phyloP scores from a whole-genome alignment of 805 yeast species.

The Candida namnaoensis region DNA sequence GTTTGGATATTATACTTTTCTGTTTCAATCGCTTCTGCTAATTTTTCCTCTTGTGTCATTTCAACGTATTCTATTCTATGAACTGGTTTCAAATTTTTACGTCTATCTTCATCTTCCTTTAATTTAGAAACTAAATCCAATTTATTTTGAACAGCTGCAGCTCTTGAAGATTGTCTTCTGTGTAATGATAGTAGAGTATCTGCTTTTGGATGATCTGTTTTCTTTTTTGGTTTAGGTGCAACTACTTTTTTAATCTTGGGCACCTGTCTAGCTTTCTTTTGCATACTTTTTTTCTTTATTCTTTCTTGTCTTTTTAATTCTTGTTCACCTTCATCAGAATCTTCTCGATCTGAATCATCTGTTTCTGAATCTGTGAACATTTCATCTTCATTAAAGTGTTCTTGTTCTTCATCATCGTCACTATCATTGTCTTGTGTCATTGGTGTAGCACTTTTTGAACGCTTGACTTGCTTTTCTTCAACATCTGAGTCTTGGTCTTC shows the following conservation, averaged over 20 bases:
- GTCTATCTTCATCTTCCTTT: constrained; percentile 57
- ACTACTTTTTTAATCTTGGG: constrained; percentile 23
- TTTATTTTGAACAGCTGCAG: constrained; percentile 70
- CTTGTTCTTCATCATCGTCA: constrained; percentile 1
- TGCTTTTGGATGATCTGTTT: constrained; percentile 30
- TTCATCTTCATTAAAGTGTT: constrained; percentile 29
- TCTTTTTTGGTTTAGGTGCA: constrained; percentile 22
- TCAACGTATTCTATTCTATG: constrained; percentile 32
- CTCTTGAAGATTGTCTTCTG: constrained; percentile 70
- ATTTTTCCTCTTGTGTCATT: constrained; percentile 32
- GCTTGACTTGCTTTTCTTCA: constrained; percentile 16
- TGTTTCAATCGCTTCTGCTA: constrained; percentile 79
- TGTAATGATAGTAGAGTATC: constrained; percentile 41
- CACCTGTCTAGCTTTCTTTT: constrained; percentile 16
- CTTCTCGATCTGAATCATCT: constrained; percentile 38
- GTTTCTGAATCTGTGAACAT: constrained; percentile 49
- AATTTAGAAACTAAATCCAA: constrained; percentile 68
- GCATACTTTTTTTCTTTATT: constrained; percentile 21
- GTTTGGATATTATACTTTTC: constrained; percentile 71
- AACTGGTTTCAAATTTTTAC: constrained; percentile 33
- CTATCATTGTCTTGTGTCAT: background rate
- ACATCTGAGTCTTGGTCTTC: constrained; percentile 16
- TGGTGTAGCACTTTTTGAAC: too few species aligned
- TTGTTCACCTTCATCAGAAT: constrained; percentile 62
- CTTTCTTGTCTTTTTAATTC: constrained; percentile 42